Conservation (phyloP, 2,329 filamentous ascomycete species). For the Cercospora canescens region DNA sequence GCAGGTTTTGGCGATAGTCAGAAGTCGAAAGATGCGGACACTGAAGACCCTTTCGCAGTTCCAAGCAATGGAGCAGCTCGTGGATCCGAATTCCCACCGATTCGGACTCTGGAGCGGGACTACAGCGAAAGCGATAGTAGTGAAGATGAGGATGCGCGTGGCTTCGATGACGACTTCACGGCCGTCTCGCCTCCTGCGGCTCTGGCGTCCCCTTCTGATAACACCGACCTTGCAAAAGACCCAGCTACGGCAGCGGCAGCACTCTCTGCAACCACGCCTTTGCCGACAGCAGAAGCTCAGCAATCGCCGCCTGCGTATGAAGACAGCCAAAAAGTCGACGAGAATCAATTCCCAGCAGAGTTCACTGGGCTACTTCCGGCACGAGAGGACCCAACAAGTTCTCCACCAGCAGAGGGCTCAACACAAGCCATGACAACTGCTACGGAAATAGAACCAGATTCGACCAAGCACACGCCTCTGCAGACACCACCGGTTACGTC, state of each 20-base stretch:
- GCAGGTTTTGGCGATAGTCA: constrained; percentile 63
- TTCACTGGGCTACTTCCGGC: constrained; percentile 58
- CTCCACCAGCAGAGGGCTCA: constrained; percentile 12
- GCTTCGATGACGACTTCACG: constrained; percentile 92
- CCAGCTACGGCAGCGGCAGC: constrained; percentile 9
- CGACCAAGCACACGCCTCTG: constrained; percentile 9
- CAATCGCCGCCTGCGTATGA: constrained; percentile 60
- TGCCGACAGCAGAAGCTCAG: constrained; percentile 57
- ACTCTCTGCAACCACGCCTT: constrained; percentile 30
- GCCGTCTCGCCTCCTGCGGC: constrained; percentile 52
- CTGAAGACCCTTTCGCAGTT: constrained; percentile 44
- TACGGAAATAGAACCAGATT: constrained; percentile 15
- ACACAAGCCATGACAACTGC: constrained; percentile 13
- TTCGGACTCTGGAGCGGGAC: constrained; percentile 79
- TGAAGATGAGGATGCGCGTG: constrained; percentile 57
- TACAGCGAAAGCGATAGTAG: constrained; percentile 76
- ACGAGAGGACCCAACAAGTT: constrained; percentile 52
- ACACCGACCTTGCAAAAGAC: neutral
- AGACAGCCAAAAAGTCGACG: constrained; percentile 38
- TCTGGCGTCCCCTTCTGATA: constrained; percentile 6
- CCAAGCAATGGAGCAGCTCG: constrained; percentile 30
- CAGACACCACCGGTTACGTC: constrained; percentile 16
- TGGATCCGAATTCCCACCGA: constrained; percentile 79
- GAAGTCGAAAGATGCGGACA: constrained; percentile 26
- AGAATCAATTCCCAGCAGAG: constrained; percentile 51